These are phyloP conservation scores for Tricharina praecox DNA, from an alignment of 495 filamentous ascomycete genomes.

Conservation along the genomic window DNA sequence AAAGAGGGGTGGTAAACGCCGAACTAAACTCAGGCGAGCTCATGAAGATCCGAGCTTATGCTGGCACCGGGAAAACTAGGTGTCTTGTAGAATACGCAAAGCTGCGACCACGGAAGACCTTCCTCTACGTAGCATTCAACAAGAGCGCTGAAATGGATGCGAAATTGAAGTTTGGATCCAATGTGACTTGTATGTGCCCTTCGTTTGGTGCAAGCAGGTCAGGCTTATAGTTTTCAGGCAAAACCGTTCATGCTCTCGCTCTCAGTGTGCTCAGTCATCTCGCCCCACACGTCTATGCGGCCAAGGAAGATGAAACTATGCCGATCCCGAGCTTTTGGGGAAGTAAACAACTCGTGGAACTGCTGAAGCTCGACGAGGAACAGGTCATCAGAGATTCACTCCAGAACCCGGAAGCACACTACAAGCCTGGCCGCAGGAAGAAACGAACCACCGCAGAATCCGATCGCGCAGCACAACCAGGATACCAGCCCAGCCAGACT, in stretches of 20 bases:
- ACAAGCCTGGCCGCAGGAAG: background rate
- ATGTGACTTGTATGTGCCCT: constrained; percentile 14
- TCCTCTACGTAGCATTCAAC: constrained; percentile 21
- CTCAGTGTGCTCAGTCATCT: background rate
- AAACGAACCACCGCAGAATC: background rate
- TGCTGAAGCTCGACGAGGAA: constrained; percentile 2
- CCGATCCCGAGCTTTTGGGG: background rate
- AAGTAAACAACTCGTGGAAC: background rate
- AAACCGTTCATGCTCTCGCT: constrained; percentile 17
- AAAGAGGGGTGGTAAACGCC: constrained; percentile 11
- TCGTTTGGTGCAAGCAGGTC: background rate
- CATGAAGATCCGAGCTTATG: constrained; percentile 18
- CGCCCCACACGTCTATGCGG: background rate
- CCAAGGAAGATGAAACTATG: background rate
- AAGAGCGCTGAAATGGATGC: constrained; percentile 12
- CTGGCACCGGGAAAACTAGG: constrained; percentile 21
- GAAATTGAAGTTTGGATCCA: constrained; percentile 10
- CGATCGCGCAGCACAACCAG: background rate
- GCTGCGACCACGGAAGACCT: constrained; percentile 10
- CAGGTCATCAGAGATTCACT: constrained; percentile 7
- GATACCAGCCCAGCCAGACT: background rate
- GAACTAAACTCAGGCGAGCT: constrained; percentile 11
- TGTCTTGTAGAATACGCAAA: constrained; percentile 18
- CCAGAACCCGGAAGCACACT: constrained; percentile 6
- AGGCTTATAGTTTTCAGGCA: constrained; percentile 6